Evolutionary conservation across 2,329 filamentous ascomycete genomes (phyloP), one percentile per base, ranked within the genome.

Genomic region (Aspergillus sp.): DNA sequence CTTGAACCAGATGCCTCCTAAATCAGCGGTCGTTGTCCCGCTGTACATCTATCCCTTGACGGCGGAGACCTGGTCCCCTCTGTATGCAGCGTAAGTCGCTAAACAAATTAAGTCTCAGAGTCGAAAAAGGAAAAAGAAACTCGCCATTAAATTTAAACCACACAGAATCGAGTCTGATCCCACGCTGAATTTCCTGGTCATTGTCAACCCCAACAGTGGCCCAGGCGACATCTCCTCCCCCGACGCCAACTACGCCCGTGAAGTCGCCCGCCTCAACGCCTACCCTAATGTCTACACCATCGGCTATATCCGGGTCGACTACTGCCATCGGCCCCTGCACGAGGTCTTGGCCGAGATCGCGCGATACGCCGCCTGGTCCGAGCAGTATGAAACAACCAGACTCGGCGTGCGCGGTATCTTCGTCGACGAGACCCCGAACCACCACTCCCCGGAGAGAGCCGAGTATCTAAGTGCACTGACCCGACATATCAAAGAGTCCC

Each of bases 271-370:
- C 11, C 44, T 66, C 12, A 65, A 66, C 44, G 27, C 48, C 2
- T 63, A 56, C 33, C 33, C 45, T 19, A 66, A 65, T 52, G 62
- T 64, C 45, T 59, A 60, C 59, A 59, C 59, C n/a, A 56, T 65
- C 33, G 65, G 65, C 44, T 67, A 67, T 41, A 62, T 67, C 39
- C 62, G 62, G 31, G 57, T 67, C 50, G 55, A 65, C 59, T 67
- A 67, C 55, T 66, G 65, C 62, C 53, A 41, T 23, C 66, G 65
- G 59, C 59, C 64, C 51, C 46, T 62, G 31, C 21, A n/a, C 1
- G 53, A 57, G 2, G 41, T 53, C 19, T 58, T 23, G 35, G 57
- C 54, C n/a, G 64, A 66, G 46, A 57, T 65, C n/a, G 55, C 61
- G 47, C 58, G 53, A 17, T 64, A 64, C 40, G 62, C 60, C 43